Evolutionary conservation across 257 asterid genomes (phyloP).

Genomic region (Nicotiana benthamiana): DNA sequence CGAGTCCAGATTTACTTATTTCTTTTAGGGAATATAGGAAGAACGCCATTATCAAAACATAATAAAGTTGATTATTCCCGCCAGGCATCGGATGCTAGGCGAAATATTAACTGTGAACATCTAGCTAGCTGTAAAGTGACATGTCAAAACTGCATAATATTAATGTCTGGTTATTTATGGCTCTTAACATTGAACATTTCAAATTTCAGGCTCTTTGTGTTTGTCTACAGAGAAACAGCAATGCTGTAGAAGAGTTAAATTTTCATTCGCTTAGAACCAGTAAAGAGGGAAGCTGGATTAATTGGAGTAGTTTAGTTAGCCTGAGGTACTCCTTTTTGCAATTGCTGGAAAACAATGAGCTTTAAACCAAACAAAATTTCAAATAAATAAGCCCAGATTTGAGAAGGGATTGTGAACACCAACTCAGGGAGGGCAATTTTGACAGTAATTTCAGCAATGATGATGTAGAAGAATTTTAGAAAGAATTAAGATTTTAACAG

Average conservation of each 20-base stretch:
- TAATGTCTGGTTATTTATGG: neutral
- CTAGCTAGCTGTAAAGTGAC: neutral
- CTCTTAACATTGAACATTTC: neutral
- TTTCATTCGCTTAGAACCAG: neutral
- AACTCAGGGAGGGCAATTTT: neutral
- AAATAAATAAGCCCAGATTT: neutral
- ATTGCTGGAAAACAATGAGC: neutral
- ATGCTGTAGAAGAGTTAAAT: neutral
- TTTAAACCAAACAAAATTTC: neutral
- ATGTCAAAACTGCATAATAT: neutral
- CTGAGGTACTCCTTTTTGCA: neutral
- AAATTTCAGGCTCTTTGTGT: neutral
- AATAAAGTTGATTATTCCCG: neutral
- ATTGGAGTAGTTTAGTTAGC: neutral
- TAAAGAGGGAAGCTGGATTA: neutral
- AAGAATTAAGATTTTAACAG: neutral
- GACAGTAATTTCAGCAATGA: neutral
- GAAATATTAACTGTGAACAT: neutral
- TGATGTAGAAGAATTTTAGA: neutral
- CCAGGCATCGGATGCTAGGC: neutral
- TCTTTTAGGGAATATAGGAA: neutral
- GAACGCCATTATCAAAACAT: neutral
- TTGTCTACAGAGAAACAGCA: neutral
- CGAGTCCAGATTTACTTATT: neutral
- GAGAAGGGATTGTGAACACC: neutral